These are phyloP conservation scores for Venturia aucupariae DNA, from an alignment of 2,329 filamentous ascomycete species.

Conservation along the genomic window DNA sequence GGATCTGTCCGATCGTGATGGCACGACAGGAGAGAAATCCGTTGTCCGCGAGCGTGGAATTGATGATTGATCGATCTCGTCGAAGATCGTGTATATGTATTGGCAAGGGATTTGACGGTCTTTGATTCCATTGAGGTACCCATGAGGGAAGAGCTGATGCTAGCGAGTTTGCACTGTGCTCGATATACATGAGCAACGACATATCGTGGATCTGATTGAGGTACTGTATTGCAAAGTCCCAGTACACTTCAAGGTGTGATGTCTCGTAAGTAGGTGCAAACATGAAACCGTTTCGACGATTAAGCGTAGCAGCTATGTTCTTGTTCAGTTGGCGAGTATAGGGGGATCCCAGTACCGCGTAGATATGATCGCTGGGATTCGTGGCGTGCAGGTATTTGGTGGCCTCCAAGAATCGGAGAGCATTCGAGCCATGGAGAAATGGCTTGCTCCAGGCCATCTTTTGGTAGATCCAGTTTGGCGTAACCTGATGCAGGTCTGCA, in stretches of 20 bases:
- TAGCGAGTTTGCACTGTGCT: neutral
- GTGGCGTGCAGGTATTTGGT: neutral
- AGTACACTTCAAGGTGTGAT: neutral
- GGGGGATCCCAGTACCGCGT: neutral
- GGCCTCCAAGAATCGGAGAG: neutral
- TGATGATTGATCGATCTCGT: neutral
- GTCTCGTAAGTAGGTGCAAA: neutral
- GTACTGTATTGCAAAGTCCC: neutral
- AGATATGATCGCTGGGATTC: conserved; percentile 5
- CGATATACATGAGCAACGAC: conserved; percentile 1
- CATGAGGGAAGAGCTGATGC: neutral
- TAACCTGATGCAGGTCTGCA: neutral
- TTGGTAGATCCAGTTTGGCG: neutral
- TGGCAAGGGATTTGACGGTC: neutral
- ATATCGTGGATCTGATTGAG: neutral
- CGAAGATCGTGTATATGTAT: conserved; percentile 4
- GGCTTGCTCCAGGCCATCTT: conserved; percentile 5
- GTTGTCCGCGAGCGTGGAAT: neutral
- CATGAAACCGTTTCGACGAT: neutral
- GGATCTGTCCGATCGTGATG: neutral
- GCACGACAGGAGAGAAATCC: neutral
- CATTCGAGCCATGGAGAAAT: neutral
- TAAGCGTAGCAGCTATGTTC: neutral
- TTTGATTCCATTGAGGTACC: neutral
- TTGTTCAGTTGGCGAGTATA: neutral